phyloP scores from a whole-genome alignment of 345 rosid genomes.

The Sisymbrium altissimum region DNA sequence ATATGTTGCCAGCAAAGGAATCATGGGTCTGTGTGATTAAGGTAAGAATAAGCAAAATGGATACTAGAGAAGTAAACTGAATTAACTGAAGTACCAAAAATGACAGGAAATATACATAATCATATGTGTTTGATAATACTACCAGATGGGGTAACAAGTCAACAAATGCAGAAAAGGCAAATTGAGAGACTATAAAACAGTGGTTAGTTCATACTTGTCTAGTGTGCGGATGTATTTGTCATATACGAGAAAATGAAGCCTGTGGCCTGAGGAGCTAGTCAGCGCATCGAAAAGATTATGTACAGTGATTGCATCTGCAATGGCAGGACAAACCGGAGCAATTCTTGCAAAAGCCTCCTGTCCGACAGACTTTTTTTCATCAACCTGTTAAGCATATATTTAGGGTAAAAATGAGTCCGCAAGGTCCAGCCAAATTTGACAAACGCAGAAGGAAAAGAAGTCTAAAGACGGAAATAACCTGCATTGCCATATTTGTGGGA shows the following conservation, averaged over 20 bases:
- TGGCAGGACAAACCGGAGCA: constrained; percentile 76
- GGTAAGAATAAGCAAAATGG: background rate
- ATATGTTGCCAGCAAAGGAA: constrained; percentile 6
- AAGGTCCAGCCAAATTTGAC: background rate
- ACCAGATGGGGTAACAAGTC: background rate
- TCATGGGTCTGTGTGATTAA: background rate
- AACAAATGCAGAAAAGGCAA: constrained; percentile 16
- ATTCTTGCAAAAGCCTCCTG: constrained; percentile 86
- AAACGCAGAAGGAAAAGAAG: background rate
- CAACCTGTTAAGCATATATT: constrained; percentile 50
- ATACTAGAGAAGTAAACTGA: constrained; percentile 1
- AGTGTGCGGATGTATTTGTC: constrained; percentile 88
- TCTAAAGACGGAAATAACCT: constrained; percentile 46
- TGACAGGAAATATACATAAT: background rate
- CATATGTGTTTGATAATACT: background rate
- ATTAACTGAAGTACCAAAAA: constrained; percentile 8
- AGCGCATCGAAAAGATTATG: constrained; percentile 89
- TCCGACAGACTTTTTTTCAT: constrained; percentile 73
- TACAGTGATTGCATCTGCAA: constrained; percentile 79
- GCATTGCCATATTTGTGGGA: constrained; percentile 78
- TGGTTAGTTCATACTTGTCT: constrained; percentile 67
- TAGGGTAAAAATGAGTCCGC: background rate
- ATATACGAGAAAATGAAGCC: constrained; percentile 83
- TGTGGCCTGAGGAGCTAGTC: constrained; percentile 57
- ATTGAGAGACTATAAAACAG: background rate